phyloP scores from a whole-genome alignment of 176 grass and related monocot species.

The Ananas comosus region DNA sequence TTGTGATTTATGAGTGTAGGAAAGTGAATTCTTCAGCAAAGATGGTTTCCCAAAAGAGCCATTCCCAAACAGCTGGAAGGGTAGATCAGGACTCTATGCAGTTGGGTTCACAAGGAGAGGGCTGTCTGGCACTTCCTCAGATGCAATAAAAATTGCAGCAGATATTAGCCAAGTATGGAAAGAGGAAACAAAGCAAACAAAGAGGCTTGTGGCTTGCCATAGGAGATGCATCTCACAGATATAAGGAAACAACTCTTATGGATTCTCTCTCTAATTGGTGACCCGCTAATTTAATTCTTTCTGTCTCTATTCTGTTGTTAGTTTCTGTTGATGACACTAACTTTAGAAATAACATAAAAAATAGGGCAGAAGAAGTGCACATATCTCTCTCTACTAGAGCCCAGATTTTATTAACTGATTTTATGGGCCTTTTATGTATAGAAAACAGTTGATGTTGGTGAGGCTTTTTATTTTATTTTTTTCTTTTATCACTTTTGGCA shows the following conservation, averaged over 20 bases:
- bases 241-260: constrained; percentile 7
- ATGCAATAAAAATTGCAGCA: constrained; percentile 54
- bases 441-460: constrained; percentile 4
- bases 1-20: constrained; percentile 22
- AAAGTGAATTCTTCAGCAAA: constrained; percentile 61
- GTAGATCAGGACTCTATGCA: constrained; percentile 60
- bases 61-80: constrained; percentile 68
- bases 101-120: constrained; percentile 79
- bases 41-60: constrained; percentile 55
- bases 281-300: not conserved
- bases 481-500: not conserved
- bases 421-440: constrained; percentile 1
- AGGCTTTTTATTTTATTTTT: not conserved
- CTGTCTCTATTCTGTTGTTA: not conserved
- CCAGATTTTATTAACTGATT: constrained; percentile 4
- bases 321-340: not conserved
- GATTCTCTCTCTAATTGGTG: not conserved
- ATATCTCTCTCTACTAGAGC: constrained; percentile 9
- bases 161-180: constrained; percentile 63
- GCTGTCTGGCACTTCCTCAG: constrained; percentile 60
- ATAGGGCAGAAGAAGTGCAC: not conserved
- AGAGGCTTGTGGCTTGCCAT: constrained; percentile 50
- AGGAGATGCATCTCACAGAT: constrained; percentile 70
- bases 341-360: not conserved
- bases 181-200: constrained; percentile 66